Evolutionary conservation across 1,284 basidiomycete genomes (phyloP).

Genomic region (Cystobasidium slooffiae): DNA sequence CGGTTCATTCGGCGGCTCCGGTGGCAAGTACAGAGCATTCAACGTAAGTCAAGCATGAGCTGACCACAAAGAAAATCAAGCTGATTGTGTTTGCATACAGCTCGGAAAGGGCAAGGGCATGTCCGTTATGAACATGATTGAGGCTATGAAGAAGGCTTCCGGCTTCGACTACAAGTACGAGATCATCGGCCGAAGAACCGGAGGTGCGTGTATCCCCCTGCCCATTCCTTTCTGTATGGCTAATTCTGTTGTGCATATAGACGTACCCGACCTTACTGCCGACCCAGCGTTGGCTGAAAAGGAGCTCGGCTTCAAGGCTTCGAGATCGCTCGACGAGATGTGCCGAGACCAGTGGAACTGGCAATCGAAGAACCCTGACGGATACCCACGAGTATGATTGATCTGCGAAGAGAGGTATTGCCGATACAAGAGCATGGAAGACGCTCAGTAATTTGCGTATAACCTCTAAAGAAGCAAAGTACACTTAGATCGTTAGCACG

Average conservation of each 20-base stretch:
- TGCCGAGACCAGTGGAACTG: constrained; percentile 62
- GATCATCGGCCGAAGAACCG: constrained; percentile 85
- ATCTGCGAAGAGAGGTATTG: neutral
- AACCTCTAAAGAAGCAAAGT: neutral
- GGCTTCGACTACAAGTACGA: constrained; percentile 87
- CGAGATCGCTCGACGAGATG: constrained; percentile 80
- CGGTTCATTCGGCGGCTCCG: constrained; percentile 56
- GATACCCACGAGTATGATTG: constrained; percentile 48
- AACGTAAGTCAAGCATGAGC: constrained; percentile 61
- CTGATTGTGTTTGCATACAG: neutral
- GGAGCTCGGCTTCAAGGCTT: constrained; percentile 92
- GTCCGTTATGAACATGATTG: constrained; percentile 70
- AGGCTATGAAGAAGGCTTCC: constrained; percentile 91
- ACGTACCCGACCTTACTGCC: constrained; percentile 96
- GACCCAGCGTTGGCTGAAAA: constrained; percentile 88
- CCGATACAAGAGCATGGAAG: neutral
- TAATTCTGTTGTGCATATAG: constrained; percentile 56
- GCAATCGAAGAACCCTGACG: constrained; percentile 59
- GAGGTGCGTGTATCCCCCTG: constrained; percentile 80
- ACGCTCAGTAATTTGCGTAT: neutral
- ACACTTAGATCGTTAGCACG: no score
- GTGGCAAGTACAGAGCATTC: constrained; percentile 81
- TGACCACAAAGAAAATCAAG: neutral
- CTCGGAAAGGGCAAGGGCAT: constrained; percentile 91
- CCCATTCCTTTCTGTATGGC: neutral